Evolutionary conservation across 495 filamentous ascomycete species (phyloP), one percentile per base, ranked within the genome.

Genomic region (Aspergillus taichungensis): DNA sequence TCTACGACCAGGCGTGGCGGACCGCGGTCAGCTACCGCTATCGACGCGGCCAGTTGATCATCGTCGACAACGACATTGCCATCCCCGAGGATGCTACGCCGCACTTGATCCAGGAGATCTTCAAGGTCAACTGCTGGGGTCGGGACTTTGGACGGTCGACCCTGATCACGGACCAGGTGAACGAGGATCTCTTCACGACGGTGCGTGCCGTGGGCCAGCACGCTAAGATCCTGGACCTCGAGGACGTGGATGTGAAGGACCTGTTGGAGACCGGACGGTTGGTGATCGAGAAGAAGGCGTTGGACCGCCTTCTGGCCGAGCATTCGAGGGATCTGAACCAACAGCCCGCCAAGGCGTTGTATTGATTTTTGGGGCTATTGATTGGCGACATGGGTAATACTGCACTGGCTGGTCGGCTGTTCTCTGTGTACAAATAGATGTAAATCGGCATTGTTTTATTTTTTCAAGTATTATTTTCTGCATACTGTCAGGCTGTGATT

Each of bases 1-100:
- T 95, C 38, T 99, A 99, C 67, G 90, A 96, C 61, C 67, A 94
- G 56, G 94, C 94, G 8, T 97, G 88, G 88, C 80, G 94, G 57
- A 97, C 84, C 30, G 94, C 94, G 1, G 74, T 99, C 44, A 89
- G 84, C 52, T 95, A 94, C 66, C 79, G 94, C 35, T 97, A 89
- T 66, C 69, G 77, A 45, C 81, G 83, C 46, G 90, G 87, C 12
- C 85, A 96, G 70, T 66, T 99, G 62, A 70, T 96, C 38, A 77
- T 97, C 37, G 77, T 92, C 51, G 81, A 88, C 48, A 82, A 84
- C 51, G 70, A 74, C 30, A 73, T 85, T 51, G 79, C 85, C 33
- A 67, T 94, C 10, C 66, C 70, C 8, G 53, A 67, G 30, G 54
- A 67, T 5, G 70, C 82, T 39, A 67, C 73, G 13, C 63, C 70